Evolutionary conservation across 164 flowering plant species (phyloP).

Genomic region (Tetrastigma voinierianum): DNA sequence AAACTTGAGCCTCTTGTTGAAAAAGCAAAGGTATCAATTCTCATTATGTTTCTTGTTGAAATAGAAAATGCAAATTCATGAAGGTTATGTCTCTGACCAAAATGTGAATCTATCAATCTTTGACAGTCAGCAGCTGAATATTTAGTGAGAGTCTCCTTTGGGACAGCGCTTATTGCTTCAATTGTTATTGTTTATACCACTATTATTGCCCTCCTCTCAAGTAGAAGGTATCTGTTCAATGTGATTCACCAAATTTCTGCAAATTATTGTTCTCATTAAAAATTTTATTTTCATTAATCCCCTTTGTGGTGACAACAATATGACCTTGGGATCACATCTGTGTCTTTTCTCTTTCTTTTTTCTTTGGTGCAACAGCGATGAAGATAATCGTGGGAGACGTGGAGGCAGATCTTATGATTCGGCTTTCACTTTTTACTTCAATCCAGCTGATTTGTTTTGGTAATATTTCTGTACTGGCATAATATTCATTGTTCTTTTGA

Average conservation of each 20-base stretch:
- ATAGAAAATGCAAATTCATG: not conserved
- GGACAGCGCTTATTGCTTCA: slow-evolving; percentile 90
- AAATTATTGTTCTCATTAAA: not conserved
- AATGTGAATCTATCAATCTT: slow-evolving; percentile 9
- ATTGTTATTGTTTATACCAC: slow-evolving; percentile 87
- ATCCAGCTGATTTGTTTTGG: slow-evolving; percentile 83
- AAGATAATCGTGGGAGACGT: slow-evolving; percentile 89
- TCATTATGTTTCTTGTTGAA: slow-evolving; percentile 4
- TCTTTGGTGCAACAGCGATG: slow-evolving; percentile 59
- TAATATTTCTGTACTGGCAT: slow-evolving; percentile 26
- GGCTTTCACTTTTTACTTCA: slow-evolving; percentile 57
- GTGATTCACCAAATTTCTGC: slow-evolving; percentile 2
- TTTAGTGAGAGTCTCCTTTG: slow-evolving; percentile 83
- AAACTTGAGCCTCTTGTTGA: slow-evolving; percentile 79
- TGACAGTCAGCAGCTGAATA: slow-evolving; percentile 78
- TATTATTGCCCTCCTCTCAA: slow-evolving; percentile 71
- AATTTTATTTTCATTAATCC: not conserved
- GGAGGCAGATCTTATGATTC: slow-evolving; percentile 73
- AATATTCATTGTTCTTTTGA: not conserved
- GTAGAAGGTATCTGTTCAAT: slow-evolving; percentile 62
- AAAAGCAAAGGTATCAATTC: slow-evolving; percentile 71
- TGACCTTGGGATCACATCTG: not conserved
- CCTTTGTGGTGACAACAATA: not conserved
- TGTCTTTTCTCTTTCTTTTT: not conserved
- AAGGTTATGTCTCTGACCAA: slow-evolving; percentile 3